Conservation (phyloP, 2,329 filamentous ascomycete genomes). For the Neospermospora avenae region DNA sequence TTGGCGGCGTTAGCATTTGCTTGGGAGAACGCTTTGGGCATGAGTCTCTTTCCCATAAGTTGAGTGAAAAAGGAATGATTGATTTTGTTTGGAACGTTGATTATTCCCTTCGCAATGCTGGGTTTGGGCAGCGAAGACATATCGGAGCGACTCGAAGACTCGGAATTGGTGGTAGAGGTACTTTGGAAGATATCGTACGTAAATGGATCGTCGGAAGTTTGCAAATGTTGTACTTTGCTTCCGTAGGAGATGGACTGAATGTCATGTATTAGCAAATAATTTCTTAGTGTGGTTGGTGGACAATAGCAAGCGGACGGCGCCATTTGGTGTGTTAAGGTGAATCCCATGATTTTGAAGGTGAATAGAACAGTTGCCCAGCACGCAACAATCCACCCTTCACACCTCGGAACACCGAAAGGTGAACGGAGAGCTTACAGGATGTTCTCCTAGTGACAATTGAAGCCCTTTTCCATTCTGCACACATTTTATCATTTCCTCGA, state of each 20-base stretch:
- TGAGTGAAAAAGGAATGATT: background rate
- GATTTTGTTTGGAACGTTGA: constrained; percentile 4
- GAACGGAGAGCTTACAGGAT: constrained; percentile 50
- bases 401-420: constrained; percentile 2
- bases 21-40: constrained; percentile 4
- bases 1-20: constrained; percentile 7
- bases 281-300: constrained; percentile 4
- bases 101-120: constrained; percentile 3
- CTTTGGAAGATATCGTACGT: constrained; percentile 55
- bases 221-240: constrained; percentile 46
- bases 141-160: constrained; percentile 43
- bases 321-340: background rate
- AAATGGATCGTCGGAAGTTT: constrained; percentile 43
- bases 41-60: background rate
- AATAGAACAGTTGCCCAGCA: constrained; percentile 2
- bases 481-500: constrained; percentile 61
- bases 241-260: constrained; percentile 49
- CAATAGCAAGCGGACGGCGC: constrained; percentile 12
- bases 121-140: constrained; percentile 20
- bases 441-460: constrained; percentile 54
- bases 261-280: constrained; percentile 37
- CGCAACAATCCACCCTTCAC: background rate
- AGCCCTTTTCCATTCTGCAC: constrained; percentile 55
- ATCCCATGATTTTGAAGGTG: constrained; percentile 10
- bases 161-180: constrained; percentile 48